Conservation (phyloP, 2,329 filamentous ascomycete genomes). For the Microdochium nivale region DNA sequence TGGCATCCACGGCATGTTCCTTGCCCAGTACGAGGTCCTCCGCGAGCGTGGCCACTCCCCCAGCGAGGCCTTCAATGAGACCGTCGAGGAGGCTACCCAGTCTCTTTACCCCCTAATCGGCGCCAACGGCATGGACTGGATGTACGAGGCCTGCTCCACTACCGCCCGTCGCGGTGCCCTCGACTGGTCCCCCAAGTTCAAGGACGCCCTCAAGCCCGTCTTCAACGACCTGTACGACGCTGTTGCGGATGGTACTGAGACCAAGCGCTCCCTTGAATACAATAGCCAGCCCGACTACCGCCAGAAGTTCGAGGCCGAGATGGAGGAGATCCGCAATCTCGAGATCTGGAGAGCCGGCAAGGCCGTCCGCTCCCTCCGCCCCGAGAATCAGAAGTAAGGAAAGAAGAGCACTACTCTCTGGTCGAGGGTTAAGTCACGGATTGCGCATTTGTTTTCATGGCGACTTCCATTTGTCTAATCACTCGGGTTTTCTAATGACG, state of each 20-base stretch:
- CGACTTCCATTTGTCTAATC: neutral
- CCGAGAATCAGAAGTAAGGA: conserved; percentile 81
- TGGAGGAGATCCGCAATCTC: conserved; percentile 94
- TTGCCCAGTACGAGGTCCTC: conserved; percentile 99
- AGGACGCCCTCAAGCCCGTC: conserved; percentile 95
- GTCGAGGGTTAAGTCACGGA: neutral
- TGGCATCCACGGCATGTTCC: conserved; percentile 99
- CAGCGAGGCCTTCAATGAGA: conserved; percentile 99
- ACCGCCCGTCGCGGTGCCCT: conserved; percentile 97
- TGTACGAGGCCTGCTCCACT: conserved; percentile 99
- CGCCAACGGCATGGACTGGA: conserved; percentile 99
- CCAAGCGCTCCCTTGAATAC: conserved; percentile 92
- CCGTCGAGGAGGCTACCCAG: conserved; percentile 98
- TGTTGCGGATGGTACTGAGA: conserved; percentile 87
- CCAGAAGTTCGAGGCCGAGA: conserved; percentile 94
- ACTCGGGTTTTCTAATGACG: too few relatives aligned
- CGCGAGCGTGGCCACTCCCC: conserved; percentile 96
- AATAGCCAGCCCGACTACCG: conserved; percentile 95
- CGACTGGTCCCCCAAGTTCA: conserved; percentile 97
- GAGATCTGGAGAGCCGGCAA: conserved; percentile 99
- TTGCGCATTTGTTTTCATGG: neutral
- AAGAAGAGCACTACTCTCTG: conserved; percentile 36
- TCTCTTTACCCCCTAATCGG: conserved; percentile 96
- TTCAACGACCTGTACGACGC: conserved; percentile 96
- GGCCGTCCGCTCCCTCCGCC: conserved; percentile 82